Conservation (phyloP, 192 early-diverging fungal genomes). For the Dissophora globulifera region DNA sequence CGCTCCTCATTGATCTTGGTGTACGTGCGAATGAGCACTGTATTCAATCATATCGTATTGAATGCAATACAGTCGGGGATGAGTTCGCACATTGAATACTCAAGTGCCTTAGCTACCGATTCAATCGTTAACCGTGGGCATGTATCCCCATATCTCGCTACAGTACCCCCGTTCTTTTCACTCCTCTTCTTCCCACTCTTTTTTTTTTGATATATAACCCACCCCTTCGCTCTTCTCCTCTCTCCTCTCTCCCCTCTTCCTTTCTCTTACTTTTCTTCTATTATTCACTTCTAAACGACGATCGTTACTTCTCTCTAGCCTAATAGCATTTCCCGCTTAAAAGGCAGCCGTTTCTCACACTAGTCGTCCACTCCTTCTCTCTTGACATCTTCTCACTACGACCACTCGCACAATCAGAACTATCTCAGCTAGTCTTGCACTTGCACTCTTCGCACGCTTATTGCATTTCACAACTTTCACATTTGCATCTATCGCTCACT, state of each 20-base stretch:
- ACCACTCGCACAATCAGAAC: too few relatives aligned
- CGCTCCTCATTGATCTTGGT: too few relatives aligned
- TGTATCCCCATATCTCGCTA: too few relatives aligned
- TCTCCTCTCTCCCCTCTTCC: not conserved
- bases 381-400: too few relatives aligned
- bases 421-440: too few relatives aligned
- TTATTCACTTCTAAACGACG: not conserved
- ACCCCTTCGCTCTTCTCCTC: not conserved
- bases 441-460: too few relatives aligned
- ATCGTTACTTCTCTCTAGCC: not conserved
- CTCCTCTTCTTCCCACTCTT: not conserved
- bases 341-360: constrained; percentile 8
- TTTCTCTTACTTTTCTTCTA: not conserved
- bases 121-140: too few relatives aligned
- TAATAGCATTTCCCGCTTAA: not conserved
- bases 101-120: too few relatives aligned
- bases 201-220: constrained; percentile 14
- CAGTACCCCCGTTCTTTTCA: constrained; percentile 2
- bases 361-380: not conserved
- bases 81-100: too few relatives aligned
- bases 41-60: too few relatives aligned
- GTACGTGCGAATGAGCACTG: not conserved
- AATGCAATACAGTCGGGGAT: too few relatives aligned
- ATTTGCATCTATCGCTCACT: too few relatives aligned
- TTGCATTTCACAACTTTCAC: not conserved